phyloP scores from a whole-genome alignment of 2,329 filamentous ascomycete genomes.

The Microcyclospora tardicrescens region DNA sequence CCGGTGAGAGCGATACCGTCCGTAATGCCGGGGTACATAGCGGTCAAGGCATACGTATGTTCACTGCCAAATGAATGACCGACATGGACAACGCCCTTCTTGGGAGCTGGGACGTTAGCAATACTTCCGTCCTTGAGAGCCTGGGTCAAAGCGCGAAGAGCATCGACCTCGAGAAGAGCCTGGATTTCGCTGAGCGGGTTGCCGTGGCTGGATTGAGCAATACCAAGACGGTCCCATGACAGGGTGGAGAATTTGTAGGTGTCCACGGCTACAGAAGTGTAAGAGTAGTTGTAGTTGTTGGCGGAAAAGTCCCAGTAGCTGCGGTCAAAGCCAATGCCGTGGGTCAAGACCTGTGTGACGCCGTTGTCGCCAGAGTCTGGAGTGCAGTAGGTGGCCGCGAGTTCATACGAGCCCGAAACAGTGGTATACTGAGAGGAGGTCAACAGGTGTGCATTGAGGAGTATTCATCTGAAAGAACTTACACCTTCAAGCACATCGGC shows the following conservation, averaged over 20 bases:
- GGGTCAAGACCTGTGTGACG: slow-evolving; percentile 37
- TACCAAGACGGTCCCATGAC: slow-evolving; percentile 49
- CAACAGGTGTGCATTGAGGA: neutral
- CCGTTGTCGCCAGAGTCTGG: slow-evolving; percentile 34
- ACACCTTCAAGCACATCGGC: slow-evolving; percentile 33
- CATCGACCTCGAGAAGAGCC: slow-evolving; percentile 43
- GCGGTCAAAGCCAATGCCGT: slow-evolving; percentile 44
- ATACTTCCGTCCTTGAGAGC: slow-evolving; percentile 36
- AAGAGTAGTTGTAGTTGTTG: slow-evolving; percentile 50
- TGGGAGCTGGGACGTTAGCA: slow-evolving; percentile 26
- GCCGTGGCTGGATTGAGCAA: slow-evolving; percentile 45
- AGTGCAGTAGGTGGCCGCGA: slow-evolving; percentile 49
- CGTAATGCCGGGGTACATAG: slow-evolving; percentile 39
- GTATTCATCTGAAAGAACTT: slow-evolving; percentile 8
- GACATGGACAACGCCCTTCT: slow-evolving; percentile 42
- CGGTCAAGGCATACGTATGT: slow-evolving; percentile 44
- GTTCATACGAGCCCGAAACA: slow-evolving; percentile 41
- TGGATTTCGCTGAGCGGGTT: slow-evolving; percentile 50
- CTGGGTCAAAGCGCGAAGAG: slow-evolving; percentile 41
- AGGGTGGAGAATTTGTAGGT: slow-evolving; percentile 46
- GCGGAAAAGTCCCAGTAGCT: slow-evolving; percentile 50
- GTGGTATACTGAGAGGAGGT: slow-evolving; percentile 31
- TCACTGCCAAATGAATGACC: slow-evolving; percentile 53
- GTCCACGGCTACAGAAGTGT: slow-evolving; percentile 43
- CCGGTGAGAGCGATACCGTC: slow-evolving; percentile 50